These are phyloP conservation scores for Ochetophila trinervis DNA, from an alignment of 306 rosid species.

Conservation along the genomic window DNA sequence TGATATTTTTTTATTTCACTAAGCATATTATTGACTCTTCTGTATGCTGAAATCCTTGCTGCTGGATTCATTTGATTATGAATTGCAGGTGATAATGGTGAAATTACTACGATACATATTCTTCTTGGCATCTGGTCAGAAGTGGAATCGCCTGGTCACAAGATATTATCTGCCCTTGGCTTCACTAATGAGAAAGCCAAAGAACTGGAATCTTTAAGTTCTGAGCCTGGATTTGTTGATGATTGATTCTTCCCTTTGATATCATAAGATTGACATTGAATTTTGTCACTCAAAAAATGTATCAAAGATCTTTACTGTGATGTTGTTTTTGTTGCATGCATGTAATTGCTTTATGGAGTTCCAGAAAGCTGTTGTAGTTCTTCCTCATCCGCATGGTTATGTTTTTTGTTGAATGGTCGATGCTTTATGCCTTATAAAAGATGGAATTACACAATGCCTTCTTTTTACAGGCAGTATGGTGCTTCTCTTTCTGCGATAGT, in stretches of 20 bases:
- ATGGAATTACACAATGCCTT: background rate
- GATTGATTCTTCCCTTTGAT: constrained; percentile 31
- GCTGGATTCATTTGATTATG: background rate
- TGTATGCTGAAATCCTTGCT: background rate
- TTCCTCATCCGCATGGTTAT: background rate
- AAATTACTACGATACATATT: constrained; percentile 49
- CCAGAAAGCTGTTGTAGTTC: background rate
- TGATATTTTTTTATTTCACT: background rate
- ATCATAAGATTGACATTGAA: constrained; percentile 19
- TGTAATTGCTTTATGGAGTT: background rate
- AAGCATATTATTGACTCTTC: background rate
- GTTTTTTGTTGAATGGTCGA: background rate
- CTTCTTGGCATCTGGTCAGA: constrained; percentile 74
- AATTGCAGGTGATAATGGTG: constrained; percentile 47
- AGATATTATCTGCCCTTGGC: constrained; percentile 54
- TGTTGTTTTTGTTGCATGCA: constrained; percentile 16
- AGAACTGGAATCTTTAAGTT: constrained; percentile 54
- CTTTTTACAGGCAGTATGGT: background rate
- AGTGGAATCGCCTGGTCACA: constrained; percentile 52
- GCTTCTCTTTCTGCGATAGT: too few species aligned
- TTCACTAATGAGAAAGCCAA: constrained; percentile 55
- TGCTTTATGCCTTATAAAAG: background rate
- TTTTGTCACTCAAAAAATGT: constrained; percentile 27
- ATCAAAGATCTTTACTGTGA: constrained; percentile 15
- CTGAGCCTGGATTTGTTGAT: constrained; percentile 41